Conservation (phyloP, 176 grass and related monocot genomes). For the Aegilops tauschii region DNA sequence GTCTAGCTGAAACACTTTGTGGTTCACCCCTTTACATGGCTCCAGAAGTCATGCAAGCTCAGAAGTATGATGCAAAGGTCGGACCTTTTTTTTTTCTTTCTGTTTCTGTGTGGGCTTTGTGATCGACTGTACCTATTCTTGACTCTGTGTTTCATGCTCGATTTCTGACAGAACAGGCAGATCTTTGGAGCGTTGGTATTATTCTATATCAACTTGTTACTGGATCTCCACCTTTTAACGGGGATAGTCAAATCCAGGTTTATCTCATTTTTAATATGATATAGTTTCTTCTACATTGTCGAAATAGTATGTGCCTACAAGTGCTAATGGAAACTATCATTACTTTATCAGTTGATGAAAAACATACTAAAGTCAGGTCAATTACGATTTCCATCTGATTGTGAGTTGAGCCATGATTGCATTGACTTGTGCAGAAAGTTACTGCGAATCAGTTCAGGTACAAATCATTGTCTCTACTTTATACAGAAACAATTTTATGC, state of each 20-base stretch:
- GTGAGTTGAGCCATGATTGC: conserved; percentile 63
- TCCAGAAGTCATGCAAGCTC: conserved; percentile 93
- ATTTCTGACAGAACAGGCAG: conserved; percentile 76
- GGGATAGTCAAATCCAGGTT: conserved; percentile 92
- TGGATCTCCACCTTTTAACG: conserved; percentile 84
- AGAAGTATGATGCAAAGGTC: conserved; percentile 99
- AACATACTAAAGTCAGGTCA: conserved; percentile 75
- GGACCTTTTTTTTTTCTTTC: not conserved
- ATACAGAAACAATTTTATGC: not conserved
- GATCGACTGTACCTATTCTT: conserved; percentile 19
- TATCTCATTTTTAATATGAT: conserved; percentile 25
- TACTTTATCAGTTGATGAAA: conserved; percentile 55
- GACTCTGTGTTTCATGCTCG: conserved; percentile 14
- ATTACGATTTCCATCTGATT: conserved; percentile 63
- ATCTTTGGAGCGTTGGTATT: conserved; percentile 97
- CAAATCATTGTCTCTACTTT: not conserved
- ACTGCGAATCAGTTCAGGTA: conserved; percentile 81
- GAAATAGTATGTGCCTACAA: not conserved
- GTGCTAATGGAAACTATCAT: conserved; percentile 22
- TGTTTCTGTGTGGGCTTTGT: not conserved
- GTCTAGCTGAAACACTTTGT: conserved; percentile 89
- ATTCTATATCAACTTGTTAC: conserved; percentile 97
- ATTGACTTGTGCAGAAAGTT: conserved; percentile 92
- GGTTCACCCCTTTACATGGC: conserved; percentile 99
- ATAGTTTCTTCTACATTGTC: not conserved